Conservation (phyloP, 2,329 filamentous ascomycete species). For the Ophiostoma piceae region DNA sequence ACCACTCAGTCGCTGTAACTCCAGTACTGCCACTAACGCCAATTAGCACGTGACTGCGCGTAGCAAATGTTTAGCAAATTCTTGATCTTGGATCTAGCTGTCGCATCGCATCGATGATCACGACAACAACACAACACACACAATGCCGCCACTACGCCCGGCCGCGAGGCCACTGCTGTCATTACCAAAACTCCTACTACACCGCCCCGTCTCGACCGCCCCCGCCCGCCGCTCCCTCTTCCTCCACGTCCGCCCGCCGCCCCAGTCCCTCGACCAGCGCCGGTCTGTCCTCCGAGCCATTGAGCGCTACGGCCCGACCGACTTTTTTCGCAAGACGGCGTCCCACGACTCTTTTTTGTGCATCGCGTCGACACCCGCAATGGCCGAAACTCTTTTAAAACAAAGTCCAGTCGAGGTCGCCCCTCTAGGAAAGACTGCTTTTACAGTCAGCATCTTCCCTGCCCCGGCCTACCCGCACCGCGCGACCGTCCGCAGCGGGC, state of each 20-base stretch:
- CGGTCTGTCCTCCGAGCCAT: slow-evolving; percentile 50
- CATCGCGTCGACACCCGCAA: slow-evolving; percentile 40
- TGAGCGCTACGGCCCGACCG: slow-evolving; percentile 44
- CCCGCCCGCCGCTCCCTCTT: slow-evolving; percentile 36
- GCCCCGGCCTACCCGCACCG: slow-evolving; percentile 40
- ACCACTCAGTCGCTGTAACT: background rate
- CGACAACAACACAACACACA: no score
- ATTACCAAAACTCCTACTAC: background rate
- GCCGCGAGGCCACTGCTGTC: background rate
- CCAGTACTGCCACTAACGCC: no score
- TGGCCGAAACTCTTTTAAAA: slow-evolving; percentile 39
- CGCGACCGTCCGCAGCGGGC: slow-evolving; percentile 35
- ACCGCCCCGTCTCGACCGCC: background rate
- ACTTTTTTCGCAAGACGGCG: slow-evolving; percentile 48
- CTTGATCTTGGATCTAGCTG: no score
- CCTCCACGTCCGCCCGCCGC: slow-evolving; percentile 48
- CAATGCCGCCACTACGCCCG: background rate
- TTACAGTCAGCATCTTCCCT: slow-evolving; percentile 38
- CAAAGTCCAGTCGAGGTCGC: slow-evolving; percentile 37
- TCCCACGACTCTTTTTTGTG: slow-evolving; percentile 48
- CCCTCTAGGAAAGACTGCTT: no score
- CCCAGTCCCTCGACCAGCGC: slow-evolving; percentile 49
- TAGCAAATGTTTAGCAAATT: background rate
- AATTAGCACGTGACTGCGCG: background rate
- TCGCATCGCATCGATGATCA: no score